Base-by-base conservation (phyloP, 495 filamentous ascomycete genomes). In the Cercophora samala region DNA sequence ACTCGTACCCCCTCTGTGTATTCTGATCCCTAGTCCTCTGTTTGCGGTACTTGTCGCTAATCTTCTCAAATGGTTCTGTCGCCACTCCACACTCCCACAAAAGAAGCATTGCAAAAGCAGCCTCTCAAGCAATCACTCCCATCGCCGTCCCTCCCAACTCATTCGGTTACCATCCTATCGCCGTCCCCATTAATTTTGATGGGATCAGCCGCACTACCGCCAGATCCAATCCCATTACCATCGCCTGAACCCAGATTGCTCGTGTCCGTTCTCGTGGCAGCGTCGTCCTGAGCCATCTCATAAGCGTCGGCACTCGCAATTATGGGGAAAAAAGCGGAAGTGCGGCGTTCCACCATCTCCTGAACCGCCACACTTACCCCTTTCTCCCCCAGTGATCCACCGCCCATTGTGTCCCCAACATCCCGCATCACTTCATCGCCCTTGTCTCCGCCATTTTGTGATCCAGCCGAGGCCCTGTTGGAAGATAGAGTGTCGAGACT, bases 401-500 rank as follows among this genome's bases (percentile, higher is more conserved):
- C 37, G 13, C 37, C 37, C 5, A 8, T 32, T 17, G 6, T 2
- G 9, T 13, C 54, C 54, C 26, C 58, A 22, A 32, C 66, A 63
- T 75, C 75, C 24, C 55, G 62, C 68, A 74, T 73, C 22, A 73
- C 72, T 18, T 75, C 68, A 52, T 75, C 68, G 37, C 74, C n/a
- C 46, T 74, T 71, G 0, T 75, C 75, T 3, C 37, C 37, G 5
- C 37, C 37, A 46, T 3, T 32, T 8, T 32, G 29, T 32, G 58
- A 60, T 1, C 58, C 58, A 25, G 64, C 62, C 15, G 76, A 78
- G 1, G 77, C 74, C n/a, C 72, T 67, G 66, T 79, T 78, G n/a
- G 70, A 76, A 2, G 71, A 73, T 68, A 78, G 66, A 6, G 78
- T 78, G 26, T 78, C 77, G 19, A 75, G 68, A 53, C 76, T 79